Conservation (phyloP, 768 basidiomycete species). For the Termitomyces sp. region DNA sequence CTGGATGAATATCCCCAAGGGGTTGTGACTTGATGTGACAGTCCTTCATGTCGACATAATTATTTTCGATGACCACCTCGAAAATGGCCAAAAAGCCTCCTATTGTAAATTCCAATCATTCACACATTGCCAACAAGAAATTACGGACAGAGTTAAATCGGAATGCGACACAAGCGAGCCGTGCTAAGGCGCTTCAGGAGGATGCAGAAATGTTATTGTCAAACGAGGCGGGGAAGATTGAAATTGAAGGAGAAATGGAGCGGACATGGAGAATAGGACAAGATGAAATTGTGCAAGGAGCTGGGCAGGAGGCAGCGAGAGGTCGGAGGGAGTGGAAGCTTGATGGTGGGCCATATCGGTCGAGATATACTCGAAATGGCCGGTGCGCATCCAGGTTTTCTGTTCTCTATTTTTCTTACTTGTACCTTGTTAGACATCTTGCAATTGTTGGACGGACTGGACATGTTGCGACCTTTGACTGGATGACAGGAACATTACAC, state of each 20-base stretch:
- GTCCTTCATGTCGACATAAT: background rate
- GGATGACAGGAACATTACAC: conserved; percentile 81
- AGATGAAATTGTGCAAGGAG: conserved; percentile 59
- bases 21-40: conserved; percentile 1
- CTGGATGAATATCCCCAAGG: background rate
- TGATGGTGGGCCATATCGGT: conserved; percentile 80
- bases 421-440: conserved; percentile 51
- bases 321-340: conserved; percentile 77
- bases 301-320: conserved; percentile 69
- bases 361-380: conserved; percentile 88
- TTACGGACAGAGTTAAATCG: conserved; percentile 64
- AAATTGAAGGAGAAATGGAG: conserved; percentile 77
- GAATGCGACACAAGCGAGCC: conserved; percentile 55
- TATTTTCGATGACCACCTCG: background rate
- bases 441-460: conserved; percentile 81
- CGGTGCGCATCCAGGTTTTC: conserved; percentile 41
- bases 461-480: conserved; percentile 91
- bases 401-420: background rate
- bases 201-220: conserved; percentile 70
- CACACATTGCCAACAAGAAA: conserved; percentile 69
- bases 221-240: conserved; percentile 67
- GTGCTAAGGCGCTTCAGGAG: conserved; percentile 53
- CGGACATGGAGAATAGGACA: conserved; percentile 87
- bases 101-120: conserved; percentile 41
- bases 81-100: conserved; percentile 26